These are phyloP conservation scores for Fomitopsis pinicola DNA, from an alignment of 1,284 basidiomycete species.

Conservation along the genomic window DNA sequence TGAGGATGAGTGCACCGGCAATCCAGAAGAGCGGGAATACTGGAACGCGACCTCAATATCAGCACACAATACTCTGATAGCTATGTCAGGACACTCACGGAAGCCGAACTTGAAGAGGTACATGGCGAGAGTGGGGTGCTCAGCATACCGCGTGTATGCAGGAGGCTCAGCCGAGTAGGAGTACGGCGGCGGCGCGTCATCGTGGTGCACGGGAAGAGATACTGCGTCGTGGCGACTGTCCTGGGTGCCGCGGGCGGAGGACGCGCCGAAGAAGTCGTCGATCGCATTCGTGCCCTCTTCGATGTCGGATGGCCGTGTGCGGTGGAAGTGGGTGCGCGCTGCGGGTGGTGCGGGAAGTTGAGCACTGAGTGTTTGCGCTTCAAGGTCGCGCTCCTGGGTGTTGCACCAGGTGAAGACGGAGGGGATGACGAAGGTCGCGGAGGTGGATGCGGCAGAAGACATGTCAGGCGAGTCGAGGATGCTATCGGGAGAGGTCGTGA, in stretches of 20 bases:
- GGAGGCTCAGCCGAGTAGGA: conserved; percentile 17
- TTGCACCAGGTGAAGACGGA: conserved; percentile 2
- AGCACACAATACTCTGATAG: neutral
- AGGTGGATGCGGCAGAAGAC: neutral
- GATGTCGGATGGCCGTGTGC: conserved; percentile 7
- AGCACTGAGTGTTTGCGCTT: conserved; percentile 30
- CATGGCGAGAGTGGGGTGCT: conserved; percentile 30
- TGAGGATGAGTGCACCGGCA: conserved; percentile 34
- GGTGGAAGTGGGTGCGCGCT: conserved; percentile 5
- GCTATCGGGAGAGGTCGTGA: neutral
- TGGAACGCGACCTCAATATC: conserved; percentile 9
- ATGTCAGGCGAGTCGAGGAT: neutral
- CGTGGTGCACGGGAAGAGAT: conserved; percentile 5
- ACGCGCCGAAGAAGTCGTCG: conserved; percentile 29
- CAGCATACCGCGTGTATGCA: conserved; percentile 20
- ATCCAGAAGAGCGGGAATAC: conserved; percentile 43
- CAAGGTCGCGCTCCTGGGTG: conserved; percentile 25
- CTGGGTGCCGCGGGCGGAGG: conserved; percentile 17
- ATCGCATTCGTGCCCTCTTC: conserved; percentile 18
- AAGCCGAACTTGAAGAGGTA: conserved; percentile 31
- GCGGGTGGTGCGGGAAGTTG: neutral
- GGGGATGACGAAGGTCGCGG: conserved; percentile 3
- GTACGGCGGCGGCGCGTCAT: conserved; percentile 19
- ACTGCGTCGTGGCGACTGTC: conserved; percentile 26
- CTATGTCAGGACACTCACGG: conserved; percentile 16